A percentile compares a stretch with the other conserved stretches of the same genome.
Evolutionary conservation across 2,329 filamentous ascomycete species (phyloP).

Genomic region (Aureobasidium sp.): DNA sequence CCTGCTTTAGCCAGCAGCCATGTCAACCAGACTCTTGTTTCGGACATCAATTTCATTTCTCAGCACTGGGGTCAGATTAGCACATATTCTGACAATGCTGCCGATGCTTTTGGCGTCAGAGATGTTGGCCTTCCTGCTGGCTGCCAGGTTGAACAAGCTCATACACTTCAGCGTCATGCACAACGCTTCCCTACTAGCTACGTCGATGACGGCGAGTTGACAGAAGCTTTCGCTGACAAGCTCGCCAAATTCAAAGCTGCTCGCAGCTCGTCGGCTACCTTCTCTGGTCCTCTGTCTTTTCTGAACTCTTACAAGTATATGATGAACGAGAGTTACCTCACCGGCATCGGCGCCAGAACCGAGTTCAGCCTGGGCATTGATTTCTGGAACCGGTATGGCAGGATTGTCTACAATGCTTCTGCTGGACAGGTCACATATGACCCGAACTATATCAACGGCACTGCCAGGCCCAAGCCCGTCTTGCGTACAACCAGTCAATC

Average conservation of each 20-base stretch:
- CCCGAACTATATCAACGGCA: conserved; percentile 42
- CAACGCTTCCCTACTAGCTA: conserved; percentile 45
- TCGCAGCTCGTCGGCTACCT: conserved; percentile 30
- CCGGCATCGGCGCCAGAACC: conserved; percentile 44
- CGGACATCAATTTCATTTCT: conserved; percentile 30
- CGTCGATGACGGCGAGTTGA: conserved; percentile 44
- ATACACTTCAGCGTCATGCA: conserved; percentile 49
- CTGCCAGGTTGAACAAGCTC: conserved; percentile 51
- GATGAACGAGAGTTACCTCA: conserved; percentile 36
- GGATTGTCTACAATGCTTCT: conserved; percentile 46
- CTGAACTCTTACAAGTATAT: conserved; percentile 47
- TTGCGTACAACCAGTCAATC: conserved; percentile 49
- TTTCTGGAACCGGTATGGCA: conserved; percentile 51
- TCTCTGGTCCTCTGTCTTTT: conserved; percentile 46
- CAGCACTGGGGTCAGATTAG: conserved; percentile 44
- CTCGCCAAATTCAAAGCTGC: conserved; percentile 38
- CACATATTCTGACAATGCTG: conserved; percentile 42
- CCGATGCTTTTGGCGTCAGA: conserved; percentile 41
- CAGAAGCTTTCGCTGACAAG: conserved; percentile 45
- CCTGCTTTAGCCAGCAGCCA: not conserved
- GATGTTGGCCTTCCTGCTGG: conserved; percentile 44
- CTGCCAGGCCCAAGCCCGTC: conserved; percentile 42
- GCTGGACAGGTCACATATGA: conserved; percentile 45
- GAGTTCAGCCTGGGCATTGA: conserved; percentile 45
- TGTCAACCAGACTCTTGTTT: not conserved